These are phyloP conservation scores for Fistulinella prunicolor DNA, from an alignment of 768 basidiomycete genomes.

Conservation along the genomic window DNA sequence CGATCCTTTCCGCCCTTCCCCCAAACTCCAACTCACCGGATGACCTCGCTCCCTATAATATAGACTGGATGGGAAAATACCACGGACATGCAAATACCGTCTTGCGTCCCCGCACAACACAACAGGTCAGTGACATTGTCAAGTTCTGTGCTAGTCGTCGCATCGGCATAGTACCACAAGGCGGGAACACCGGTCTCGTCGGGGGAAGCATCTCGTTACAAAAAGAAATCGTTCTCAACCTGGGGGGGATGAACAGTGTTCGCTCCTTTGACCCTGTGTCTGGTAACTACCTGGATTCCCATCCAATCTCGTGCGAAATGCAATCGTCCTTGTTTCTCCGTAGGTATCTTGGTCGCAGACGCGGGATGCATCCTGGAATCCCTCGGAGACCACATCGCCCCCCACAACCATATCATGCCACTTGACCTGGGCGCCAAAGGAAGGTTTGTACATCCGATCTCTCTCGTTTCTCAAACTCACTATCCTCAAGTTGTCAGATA, in stretches of 20 bases:
- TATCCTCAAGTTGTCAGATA: constrained; percentile 77
- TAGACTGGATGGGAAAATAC: constrained; percentile 97
- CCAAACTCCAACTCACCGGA: constrained; percentile 45
- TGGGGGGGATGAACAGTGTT: constrained; percentile 78
- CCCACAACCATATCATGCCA: constrained; percentile 93
- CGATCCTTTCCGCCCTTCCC: constrained; percentile 67
- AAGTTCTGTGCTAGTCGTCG: constrained; percentile 79
- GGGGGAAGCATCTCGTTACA: constrained; percentile 89
- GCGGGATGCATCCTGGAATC: constrained; percentile 92
- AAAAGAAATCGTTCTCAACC: constrained; percentile 84
- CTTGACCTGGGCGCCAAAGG: constrained; percentile 95
- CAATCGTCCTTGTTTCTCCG: constrained; percentile 4
- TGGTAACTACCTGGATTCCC: constrained; percentile 41
- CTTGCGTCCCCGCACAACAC: constrained; percentile 81
- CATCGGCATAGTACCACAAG: constrained; percentile 94
- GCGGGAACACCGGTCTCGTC: constrained; percentile 97
- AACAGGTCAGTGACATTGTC: constrained; percentile 86
- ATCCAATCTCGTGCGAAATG: constrained; percentile 4
- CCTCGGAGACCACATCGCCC: constrained; percentile 80
- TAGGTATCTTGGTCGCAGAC: constrained; percentile 89
- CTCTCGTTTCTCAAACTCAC: constrained; percentile 5
- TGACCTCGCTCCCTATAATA: constrained; percentile 78
- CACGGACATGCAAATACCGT: constrained; percentile 81
- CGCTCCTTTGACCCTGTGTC: constrained; percentile 83
- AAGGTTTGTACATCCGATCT: constrained; percentile 50